These are phyloP conservation scores for Plantago ovata DNA, from an alignment of 257 asterid species.

Conservation along the genomic window DNA sequence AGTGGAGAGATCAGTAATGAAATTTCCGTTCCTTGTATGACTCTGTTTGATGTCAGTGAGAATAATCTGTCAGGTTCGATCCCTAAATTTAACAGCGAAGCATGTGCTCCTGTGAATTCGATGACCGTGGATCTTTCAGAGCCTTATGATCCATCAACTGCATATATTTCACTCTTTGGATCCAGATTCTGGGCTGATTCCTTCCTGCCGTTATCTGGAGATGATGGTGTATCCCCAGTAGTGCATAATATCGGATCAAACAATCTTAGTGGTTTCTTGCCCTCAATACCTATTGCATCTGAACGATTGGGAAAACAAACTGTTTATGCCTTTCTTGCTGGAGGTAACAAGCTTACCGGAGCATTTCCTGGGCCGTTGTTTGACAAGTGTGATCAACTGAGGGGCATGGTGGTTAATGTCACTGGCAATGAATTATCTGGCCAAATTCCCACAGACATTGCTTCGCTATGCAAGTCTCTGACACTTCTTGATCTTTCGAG, in stretches of 20 bases:
- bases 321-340: constrained; percentile 75
- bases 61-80: constrained; percentile 67
- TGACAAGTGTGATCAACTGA: constrained; percentile 59
- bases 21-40: constrained; percentile 86
- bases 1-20: constrained; percentile 52
- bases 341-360: constrained; percentile 69
- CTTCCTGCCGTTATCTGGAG: constrained; percentile 36
- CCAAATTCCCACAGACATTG: constrained; percentile 52
- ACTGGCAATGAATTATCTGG: constrained; percentile 62
- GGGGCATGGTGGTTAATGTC: constrained; percentile 58
- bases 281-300: constrained; percentile 56
- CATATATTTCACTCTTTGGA: constrained; percentile 52
- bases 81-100: constrained; percentile 46
- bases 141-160: constrained; percentile 48
- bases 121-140: constrained; percentile 14
- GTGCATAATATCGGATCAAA: constrained; percentile 71
- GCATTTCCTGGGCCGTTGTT: constrained; percentile 48
- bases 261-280: constrained; percentile 54
- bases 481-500: constrained; percentile 55
- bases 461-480: constrained; percentile 49
- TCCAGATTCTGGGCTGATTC: constrained; percentile 35
- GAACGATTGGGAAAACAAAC: constrained; percentile 45
- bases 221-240: constrained; percentile 36
- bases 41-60: constrained; percentile 68
- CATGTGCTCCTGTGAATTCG: constrained; percentile 39